These are phyloP conservation scores for Volvariella volvacea DNA, from an alignment of 1,284 basidiomycete species.

Conservation along the genomic window DNA sequence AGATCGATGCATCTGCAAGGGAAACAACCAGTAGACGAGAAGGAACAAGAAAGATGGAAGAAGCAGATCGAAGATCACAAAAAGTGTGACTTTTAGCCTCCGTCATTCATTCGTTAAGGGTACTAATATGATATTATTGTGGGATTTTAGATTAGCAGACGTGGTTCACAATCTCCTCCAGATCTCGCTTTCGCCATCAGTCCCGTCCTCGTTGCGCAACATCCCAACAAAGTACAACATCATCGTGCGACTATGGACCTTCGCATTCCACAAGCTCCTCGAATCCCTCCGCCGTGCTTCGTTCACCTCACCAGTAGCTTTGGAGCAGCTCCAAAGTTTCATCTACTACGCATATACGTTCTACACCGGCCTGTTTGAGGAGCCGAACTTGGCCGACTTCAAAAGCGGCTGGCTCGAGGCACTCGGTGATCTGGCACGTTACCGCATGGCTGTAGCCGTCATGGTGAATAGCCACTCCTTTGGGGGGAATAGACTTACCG, in stretches of 20 bases:
- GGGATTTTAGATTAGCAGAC: slow-evolving; percentile 67
- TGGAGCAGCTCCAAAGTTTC: slow-evolving; percentile 83
- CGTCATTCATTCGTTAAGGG: slow-evolving; percentile 9
- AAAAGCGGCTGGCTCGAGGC: slow-evolving; percentile 91
- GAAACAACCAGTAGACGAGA: slow-evolving; percentile 38
- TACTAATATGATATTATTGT: slow-evolving; percentile 7
- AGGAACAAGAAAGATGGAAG: slow-evolving; percentile 49
- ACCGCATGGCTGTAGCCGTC: slow-evolving; percentile 87
- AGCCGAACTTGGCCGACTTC: slow-evolving; percentile 66
- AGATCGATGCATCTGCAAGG: slow-evolving; percentile 48
- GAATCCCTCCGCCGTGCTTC: slow-evolving; percentile 85
- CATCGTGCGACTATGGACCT: slow-evolving; percentile 89
- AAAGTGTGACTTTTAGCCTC: slow-evolving; percentile 33
- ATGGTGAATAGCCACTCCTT: slow-evolving; percentile 37
- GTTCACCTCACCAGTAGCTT: slow-evolving; percentile 49
- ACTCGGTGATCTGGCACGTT: slow-evolving; percentile 91
- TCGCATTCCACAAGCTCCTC: slow-evolving; percentile 84
- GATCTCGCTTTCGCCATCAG: slow-evolving; percentile 79
- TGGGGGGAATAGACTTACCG: slow-evolving; percentile 3
- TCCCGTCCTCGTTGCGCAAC: slow-evolving; percentile 82
- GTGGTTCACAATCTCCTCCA: slow-evolving; percentile 84
- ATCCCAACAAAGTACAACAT: slow-evolving; percentile 95
- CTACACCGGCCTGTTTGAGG: slow-evolving; percentile 87
- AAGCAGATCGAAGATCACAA: slow-evolving; percentile 66
- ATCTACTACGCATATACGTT: slow-evolving; percentile 95